phyloP scores from a whole-genome alignment of 2,329 filamentous ascomycete species.

The Zymoseptoria passerinii region DNA sequence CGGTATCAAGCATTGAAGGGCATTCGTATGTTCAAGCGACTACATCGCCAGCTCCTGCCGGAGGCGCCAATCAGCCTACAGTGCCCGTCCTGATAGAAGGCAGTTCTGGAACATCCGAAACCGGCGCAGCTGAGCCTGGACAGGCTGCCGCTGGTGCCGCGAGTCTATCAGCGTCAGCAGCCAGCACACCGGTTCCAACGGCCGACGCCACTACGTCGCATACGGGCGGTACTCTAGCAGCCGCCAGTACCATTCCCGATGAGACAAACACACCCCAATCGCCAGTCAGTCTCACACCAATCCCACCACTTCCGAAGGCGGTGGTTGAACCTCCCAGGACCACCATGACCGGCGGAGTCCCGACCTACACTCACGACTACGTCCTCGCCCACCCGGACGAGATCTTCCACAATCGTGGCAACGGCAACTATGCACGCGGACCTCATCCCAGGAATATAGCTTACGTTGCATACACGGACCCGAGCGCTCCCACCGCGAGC shows the following conservation, averaged over 20 bases:
- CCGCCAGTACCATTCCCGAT: background rate
- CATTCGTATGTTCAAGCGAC: background rate
- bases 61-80: background rate
- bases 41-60: background rate
- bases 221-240: no score
- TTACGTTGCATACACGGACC: background rate
- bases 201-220: background rate
- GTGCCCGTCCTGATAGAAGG: no score
- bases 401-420: constrained; percentile 23
- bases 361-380: background rate
- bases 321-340: background rate
- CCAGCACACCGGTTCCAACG: background rate
- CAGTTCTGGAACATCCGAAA: background rate
- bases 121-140: background rate
- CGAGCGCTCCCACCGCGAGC: background rate
- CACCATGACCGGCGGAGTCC: background rate
- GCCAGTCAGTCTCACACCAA: background rate
- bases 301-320: background rate
- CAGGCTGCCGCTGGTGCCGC: background rate
- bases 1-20: background rate
- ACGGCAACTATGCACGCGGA: constrained; percentile 21
- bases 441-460: constrained; percentile 5
- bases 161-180: background rate
- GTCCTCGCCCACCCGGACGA: constrained; percentile 20
- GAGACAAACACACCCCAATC: background rate